Evolutionary conservation across 176 grass and related monocot genomes (phyloP).

Genomic region (Oryza glumipatula): DNA sequence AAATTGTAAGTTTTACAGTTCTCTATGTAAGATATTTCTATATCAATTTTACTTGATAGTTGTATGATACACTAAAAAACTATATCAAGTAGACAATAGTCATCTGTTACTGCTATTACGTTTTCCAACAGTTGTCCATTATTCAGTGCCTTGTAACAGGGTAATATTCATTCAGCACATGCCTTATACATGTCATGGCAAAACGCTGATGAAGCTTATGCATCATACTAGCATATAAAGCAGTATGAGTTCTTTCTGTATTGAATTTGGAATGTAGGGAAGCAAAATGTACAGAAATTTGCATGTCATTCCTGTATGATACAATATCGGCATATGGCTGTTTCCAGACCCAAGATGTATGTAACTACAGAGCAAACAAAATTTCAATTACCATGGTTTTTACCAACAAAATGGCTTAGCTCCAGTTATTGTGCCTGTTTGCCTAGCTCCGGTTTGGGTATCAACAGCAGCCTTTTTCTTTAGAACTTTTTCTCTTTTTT

Average conservation of each 20-base stretch:
- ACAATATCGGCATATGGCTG: not conserved
- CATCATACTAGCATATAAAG: not conserved
- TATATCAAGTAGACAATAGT: not conserved
- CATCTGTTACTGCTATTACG: not conserved
- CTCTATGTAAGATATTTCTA: not conserved
- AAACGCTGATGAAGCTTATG: not conserved
- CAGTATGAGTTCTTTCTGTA: not conserved
- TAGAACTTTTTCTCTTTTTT: no score
- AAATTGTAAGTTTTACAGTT: not conserved
- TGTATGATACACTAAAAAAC: conserved; percentile 4
- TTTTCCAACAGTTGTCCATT: no score
- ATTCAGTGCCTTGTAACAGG: not conserved
- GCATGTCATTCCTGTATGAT: not conserved
- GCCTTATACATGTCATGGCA: not conserved
- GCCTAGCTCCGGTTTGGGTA: not conserved
- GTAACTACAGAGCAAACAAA: not conserved
- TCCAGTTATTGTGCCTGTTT: no score
- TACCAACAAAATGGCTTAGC: no score
- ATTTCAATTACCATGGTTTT: not conserved
- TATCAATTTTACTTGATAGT: not conserved
- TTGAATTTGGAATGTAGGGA: not conserved
- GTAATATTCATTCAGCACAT: not conserved
- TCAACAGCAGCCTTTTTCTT: not conserved
- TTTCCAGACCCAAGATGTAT: not conserved
- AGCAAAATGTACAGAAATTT: not conserved